Evolutionary conservation across 768 basidiomycete genomes (phyloP).

Genomic region (Thelephora ganbajun): DNA sequence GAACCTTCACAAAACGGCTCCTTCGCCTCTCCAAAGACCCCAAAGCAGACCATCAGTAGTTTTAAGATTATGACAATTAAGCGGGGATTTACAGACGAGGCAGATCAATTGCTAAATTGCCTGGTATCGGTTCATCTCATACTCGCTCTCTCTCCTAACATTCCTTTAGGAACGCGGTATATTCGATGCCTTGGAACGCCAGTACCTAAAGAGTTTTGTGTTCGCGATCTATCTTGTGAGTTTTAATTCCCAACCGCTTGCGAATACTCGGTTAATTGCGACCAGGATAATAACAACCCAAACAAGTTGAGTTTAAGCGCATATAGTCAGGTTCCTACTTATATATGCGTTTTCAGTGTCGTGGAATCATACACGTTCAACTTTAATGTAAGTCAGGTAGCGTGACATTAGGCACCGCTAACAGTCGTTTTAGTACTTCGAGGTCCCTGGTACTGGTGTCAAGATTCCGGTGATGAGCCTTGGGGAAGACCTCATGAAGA

Average conservation of each 20-base stretch:
- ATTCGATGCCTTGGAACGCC: conserved; percentile 74
- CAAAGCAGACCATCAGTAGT: conserved; percentile 35
- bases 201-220: conserved; percentile 74
- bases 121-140: conserved; percentile 28
- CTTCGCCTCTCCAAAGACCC: conserved; percentile 24
- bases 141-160: neutral
- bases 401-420: neutral
- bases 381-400: conserved; percentile 38
- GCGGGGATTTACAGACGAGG: conserved; percentile 70
- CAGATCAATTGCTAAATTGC: conserved; percentile 70
- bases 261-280: conserved; percentile 1
- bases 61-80: conserved; percentile 65
- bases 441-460: conserved; percentile 42
- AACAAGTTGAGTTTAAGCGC: conserved; percentile 45
- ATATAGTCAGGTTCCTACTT: conserved; percentile 2
- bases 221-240: conserved; percentile 74
- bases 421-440: conserved; percentile 41
- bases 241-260: neutral
- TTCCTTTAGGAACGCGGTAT: conserved; percentile 68
- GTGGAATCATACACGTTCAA: conserved; percentile 85
- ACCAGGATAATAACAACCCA: conserved; percentile 71
- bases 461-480: conserved; percentile 64
- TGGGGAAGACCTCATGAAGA: conserved; percentile 40
- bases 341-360: conserved; percentile 32
- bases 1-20: conserved; percentile 19